Evolutionary conservation across 2,329 filamentous ascomycete genomes (phyloP), one percentile per base, ranked within the genome.

Genomic region (Alternaria ethzedia): DNA sequence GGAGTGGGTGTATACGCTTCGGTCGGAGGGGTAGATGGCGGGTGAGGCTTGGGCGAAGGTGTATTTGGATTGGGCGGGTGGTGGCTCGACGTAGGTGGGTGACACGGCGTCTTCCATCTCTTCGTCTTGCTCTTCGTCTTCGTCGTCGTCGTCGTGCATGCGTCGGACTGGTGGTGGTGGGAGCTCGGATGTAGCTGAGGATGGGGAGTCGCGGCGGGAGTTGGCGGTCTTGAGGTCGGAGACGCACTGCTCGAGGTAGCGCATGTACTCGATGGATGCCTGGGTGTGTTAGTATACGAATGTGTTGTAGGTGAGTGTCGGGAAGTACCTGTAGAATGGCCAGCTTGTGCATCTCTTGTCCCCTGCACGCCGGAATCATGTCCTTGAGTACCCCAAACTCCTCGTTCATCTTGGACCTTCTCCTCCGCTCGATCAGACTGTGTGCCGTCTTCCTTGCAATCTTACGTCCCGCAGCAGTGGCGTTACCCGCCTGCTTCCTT

Each of bases 341-440:
- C 61, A 98, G 83, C 82, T 99, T 99, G 81, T 98, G 96, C 96
- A 98, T 98, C 75, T 98, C 95, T 70, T 90, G 88, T 7, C 94
- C 94, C n/a, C 88, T 89, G 79, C 96, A 98, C 3, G 96, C 95
- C 1, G 96, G 96, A 61, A 98, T 96, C 92, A 99, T 94, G 73
- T 91, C 88, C 82, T 98, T 98, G 69, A 98, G 83, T 15, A 96
- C 91, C 2, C 89, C 91, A 82, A 98, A 98, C 82, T 98, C 96
- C 79, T 98, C 95, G 72, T 99, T 98, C 95, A 98, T 99, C 84
- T 98, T 99, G 12, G 93, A 97, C 66, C 96, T 86, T 72, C 96
- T 85, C 61, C 95, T 85, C 49, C 96, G 86, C 82, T 99, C 96
- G 71, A 98, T 99, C 69, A 98, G 82, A 75, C 94, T 97, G 77